Evolutionary conservation across 768 basidiomycete species (phyloP).

Genomic region (Rhizopogon sp.): DNA sequence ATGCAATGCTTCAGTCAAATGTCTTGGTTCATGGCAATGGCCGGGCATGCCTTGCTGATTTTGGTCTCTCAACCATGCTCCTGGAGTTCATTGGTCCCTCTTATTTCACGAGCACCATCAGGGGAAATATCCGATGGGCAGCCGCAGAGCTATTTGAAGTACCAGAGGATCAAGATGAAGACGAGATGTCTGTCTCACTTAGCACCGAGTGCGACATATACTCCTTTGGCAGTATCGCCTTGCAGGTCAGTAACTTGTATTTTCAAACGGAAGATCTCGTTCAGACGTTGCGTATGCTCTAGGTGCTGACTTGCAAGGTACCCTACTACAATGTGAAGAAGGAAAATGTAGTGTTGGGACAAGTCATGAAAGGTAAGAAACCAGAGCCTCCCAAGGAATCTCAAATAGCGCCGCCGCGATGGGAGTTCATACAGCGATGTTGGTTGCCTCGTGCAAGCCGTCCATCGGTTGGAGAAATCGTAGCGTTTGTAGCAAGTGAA

Average conservation of each 20-base stretch:
- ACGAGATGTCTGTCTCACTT: neutral
- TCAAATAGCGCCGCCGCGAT: neutral
- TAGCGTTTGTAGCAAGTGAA: too few species aligned
- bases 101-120: conserved; percentile 3
- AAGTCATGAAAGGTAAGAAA: neutral
- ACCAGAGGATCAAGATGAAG: neutral
- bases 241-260: conserved; percentile 7
- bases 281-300: neutral
- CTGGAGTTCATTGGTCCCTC: conserved; percentile 26
- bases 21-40: conserved; percentile 32
- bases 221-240: conserved; percentile 35
- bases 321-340: conserved; percentile 1
- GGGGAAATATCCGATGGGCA: conserved; percentile 39
- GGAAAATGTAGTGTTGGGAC: conserved; percentile 1
- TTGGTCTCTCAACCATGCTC: conserved; percentile 36
- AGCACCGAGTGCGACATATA: conserved; percentile 36
- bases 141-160: conserved; percentile 31
- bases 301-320: conserved; percentile 1
- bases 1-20: neutral
- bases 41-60: conserved; percentile 35
- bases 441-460: conserved; percentile 11
- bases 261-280: conserved; percentile 21
- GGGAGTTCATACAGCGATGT: conserved; percentile 6
- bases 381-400: neutral
- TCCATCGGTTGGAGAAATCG: too few species aligned